These are phyloP conservation scores for Labyrinthula sp. DNA, from an alignment of 352 stramenopile genomes.

Conservation along the genomic window DNA sequence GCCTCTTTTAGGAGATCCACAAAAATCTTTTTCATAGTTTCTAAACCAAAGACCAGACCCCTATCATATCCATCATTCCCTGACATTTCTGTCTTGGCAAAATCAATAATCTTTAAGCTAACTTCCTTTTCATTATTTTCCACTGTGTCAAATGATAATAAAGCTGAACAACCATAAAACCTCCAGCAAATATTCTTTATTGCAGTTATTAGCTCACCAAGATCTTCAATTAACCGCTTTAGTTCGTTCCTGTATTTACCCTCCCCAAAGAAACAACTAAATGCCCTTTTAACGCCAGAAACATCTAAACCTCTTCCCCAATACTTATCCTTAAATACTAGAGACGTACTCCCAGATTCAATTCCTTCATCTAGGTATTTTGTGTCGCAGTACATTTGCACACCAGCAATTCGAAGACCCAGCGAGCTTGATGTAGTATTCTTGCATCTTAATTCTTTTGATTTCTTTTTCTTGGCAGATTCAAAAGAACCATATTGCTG, in stretches of 20 bases:
- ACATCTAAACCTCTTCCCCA: slow-evolving; percentile 17
- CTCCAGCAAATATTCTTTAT: slow-evolving; percentile 12
- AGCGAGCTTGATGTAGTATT: slow-evolving; percentile 18
- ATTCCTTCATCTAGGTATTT: too few relatives aligned
- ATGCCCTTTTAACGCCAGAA: slow-evolving; percentile 4
- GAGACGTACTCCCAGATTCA: too few relatives aligned
- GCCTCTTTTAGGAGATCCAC: too few relatives aligned
- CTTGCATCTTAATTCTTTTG: slow-evolving; percentile 10
- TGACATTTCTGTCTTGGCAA: slow-evolving; percentile 1
- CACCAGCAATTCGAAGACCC: slow-evolving; percentile 15
- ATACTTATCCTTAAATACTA: slow-evolving; percentile 24
- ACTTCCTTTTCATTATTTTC: slow-evolving; percentile 3
- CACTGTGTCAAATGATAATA: slow-evolving; percentile 20
- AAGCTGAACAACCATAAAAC: slow-evolving; percentile 23
- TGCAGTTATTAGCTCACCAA: slow-evolving; percentile 1
- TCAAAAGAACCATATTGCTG: slow-evolving; percentile 20
- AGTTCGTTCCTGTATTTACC: slow-evolving; percentile 10
- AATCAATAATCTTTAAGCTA: too few relatives aligned
- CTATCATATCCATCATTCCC: too few relatives aligned
- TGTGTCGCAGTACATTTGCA: slow-evolving; percentile 26
- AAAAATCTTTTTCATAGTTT: too few relatives aligned
- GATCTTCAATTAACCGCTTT: slow-evolving; percentile 22
- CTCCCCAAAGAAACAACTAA: slow-evolving; percentile 5
- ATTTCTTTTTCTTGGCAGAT: slow-evolving; percentile 18
- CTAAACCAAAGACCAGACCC: too few relatives aligned